Evolutionary conservation across 352 stramenopile genomes (phyloP).

Genomic region (Peronospora belbahrii): DNA sequence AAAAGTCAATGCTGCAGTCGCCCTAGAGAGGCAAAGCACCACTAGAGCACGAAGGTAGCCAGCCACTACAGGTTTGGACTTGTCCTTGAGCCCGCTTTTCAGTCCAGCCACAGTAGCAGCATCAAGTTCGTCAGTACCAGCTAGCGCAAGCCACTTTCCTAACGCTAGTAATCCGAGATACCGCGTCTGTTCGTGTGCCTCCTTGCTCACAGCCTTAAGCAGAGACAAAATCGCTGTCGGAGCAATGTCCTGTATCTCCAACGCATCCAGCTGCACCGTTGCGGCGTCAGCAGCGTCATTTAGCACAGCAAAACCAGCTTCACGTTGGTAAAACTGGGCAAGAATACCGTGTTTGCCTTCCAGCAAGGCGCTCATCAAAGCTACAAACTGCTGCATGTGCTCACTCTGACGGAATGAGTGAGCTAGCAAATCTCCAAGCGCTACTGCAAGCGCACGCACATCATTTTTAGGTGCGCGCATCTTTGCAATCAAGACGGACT

Average conservation of each 20-base stretch:
- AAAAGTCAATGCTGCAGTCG: conserved; percentile 28
- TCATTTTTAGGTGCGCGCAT: conserved; percentile 78
- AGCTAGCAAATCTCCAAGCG: conserved; percentile 43
- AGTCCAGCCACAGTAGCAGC: conserved; percentile 32
- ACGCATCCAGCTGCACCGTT: conserved; percentile 22
- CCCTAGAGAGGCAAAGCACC: conserved; percentile 31
- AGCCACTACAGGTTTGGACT: conserved; percentile 56
- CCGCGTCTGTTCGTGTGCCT: conserved; percentile 77
- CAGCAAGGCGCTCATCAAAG: conserved; percentile 47
- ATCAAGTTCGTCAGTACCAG: conserved; percentile 39
- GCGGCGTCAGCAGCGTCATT: conserved; percentile 41
- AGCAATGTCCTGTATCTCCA: conserved; percentile 36
- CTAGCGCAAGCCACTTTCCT: conserved; percentile 64
- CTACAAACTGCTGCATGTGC: conserved; percentile 48
- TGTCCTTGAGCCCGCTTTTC: conserved; percentile 59
- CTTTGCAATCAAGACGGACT: conserved; percentile 59
- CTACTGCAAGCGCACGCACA: conserved; percentile 47
- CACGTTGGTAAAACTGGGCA: conserved; percentile 84
- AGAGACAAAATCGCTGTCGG: conserved; percentile 39
- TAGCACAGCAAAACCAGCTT: conserved; percentile 62
- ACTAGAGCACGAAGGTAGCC: conserved; percentile 56
- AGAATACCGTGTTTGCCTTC: conserved; percentile 79
- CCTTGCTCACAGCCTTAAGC: conserved; percentile 70
- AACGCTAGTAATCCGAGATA: conserved; percentile 62
- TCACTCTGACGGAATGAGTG: conserved; percentile 41